These are phyloP conservation scores for Coemansia sp. DNA, from an alignment of 192 early-diverging fungal species.

Conservation along the genomic window DNA sequence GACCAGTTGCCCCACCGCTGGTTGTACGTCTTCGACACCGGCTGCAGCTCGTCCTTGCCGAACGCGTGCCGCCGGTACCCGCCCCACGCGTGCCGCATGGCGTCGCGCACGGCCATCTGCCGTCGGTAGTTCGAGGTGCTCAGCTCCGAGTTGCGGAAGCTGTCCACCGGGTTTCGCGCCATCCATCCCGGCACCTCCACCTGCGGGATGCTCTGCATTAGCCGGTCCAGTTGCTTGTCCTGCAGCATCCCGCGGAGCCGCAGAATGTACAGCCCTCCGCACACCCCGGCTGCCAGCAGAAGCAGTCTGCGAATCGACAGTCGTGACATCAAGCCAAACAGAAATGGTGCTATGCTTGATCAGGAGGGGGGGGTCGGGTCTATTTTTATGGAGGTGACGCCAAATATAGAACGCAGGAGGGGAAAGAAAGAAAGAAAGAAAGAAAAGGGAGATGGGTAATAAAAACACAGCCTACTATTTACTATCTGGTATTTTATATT, in stretches of 20 bases:
- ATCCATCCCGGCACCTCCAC: conserved; percentile 13
- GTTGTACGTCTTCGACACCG: conserved; percentile 27
- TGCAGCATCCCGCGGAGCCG: conserved; percentile 19
- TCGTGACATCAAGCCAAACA: conserved; percentile 1
- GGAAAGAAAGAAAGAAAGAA: no score
- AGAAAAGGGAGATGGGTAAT: no score
- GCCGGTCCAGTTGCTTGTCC: conserved; percentile 9
- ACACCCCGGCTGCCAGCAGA: conserved; percentile 10
- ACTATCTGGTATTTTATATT: no score
- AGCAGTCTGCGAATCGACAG: conserved; percentile 32
- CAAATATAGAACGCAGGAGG: no score
- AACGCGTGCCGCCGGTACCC: conserved; percentile 45
- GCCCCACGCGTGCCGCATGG: conserved; percentile 51
- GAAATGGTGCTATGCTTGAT: background rate
- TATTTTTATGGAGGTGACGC: no score
- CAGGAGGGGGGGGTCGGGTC: no score
- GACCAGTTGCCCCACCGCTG: conserved; percentile 67
- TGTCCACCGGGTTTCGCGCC: background rate
- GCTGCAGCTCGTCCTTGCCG: conserved; percentile 53
- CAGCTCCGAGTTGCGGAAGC: conserved; percentile 7
- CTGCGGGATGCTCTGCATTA: conserved; percentile 19
- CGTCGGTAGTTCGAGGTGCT: conserved; percentile 25
- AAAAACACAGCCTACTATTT: no score
- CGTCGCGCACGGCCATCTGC: conserved; percentile 33
- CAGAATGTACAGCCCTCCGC: conserved; percentile 29